Evolutionary conservation across 441 rosid genomes (phyloP), one percentile per base, ranked within the genome.

Genomic region (Brassica hybrid): DNA sequence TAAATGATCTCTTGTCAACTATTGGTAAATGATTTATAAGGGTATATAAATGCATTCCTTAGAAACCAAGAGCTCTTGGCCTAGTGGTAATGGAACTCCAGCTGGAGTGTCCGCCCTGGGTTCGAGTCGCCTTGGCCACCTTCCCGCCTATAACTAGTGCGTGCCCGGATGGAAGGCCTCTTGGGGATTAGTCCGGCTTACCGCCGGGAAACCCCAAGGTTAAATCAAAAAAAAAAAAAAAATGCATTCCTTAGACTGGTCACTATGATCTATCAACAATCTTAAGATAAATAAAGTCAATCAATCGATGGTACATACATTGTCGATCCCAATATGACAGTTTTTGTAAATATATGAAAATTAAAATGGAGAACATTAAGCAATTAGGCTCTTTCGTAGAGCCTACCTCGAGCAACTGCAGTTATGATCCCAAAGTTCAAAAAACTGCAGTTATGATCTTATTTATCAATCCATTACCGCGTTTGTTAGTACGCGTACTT

Each of bases 21-120:
- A 62, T 38, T 43, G 41, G 27, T 27, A 25, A 73, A 68, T 68
- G 54, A 18, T 73, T 18, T 68, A 2, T 54, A 73, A 63, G 41
- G 61, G 56, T 32, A 79, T 27, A 38, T 73, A 41, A 73, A 79
- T 73, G 74, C 54, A 52, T 67, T n/a, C n/a, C n/a, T n/a, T n/a
- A n/a, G 21, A 19, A 19, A 19, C 21, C 21, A 19, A 19, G 21
- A 19, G 21, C 21, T 19, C 21, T 19, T 19, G 21, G 21, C 21
- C 21, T 19, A 19, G 21, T 19, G 21, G 21, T 19, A 19, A 19
- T 19, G 21, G 21, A 19, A 19, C 21, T 19, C 21, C 21, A 19
- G 21, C 21, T 19, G 21, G 21, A 19, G 21, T 19, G 21, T 2
- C 21, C 21, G 21, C 1, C 21, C 21, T 19, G 21, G 21, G 21